phyloP scores from a whole-genome alignment of 305 asterid species.

The Coffea humblotiana region DNA sequence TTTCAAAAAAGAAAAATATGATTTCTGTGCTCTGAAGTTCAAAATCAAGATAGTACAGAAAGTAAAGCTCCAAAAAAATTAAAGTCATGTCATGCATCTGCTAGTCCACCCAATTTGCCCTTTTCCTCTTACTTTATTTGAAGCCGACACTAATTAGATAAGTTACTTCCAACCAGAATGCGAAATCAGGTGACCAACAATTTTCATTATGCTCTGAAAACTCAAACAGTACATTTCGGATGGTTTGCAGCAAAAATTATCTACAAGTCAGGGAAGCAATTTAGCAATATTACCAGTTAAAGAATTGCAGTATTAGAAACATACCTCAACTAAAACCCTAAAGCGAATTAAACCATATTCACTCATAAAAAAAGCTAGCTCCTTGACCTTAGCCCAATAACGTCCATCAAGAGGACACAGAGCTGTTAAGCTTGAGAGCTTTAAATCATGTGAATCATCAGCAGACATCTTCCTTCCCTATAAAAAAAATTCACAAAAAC shows the following conservation, averaged over 20 bases:
- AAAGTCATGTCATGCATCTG: too few relatives aligned
- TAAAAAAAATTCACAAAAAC: constrained; percentile 7
- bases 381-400: constrained; percentile 77
- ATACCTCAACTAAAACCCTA: constrained; percentile 81
- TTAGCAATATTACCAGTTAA: neutral
- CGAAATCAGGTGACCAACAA: too few relatives aligned
- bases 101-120: too few relatives aligned
- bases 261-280: neutral
- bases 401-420: constrained; percentile 88
- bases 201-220: too few relatives aligned
- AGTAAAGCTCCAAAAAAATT: too few relatives aligned
- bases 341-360: constrained; percentile 76
- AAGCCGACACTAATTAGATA: too few relatives aligned
- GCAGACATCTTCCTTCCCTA: constrained; percentile 44
- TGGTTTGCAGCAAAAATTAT: neutral
- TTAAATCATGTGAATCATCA: constrained; percentile 37
- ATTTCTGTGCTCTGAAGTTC: neutral
- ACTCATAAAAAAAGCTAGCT: constrained; percentile 66
- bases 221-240: neutral
- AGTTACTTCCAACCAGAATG: too few relatives aligned
- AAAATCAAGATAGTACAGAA: neutral
- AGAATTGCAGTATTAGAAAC: neutral
- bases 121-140: too few relatives aligned
- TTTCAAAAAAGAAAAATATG: too few relatives aligned
- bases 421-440: constrained; percentile 72